Evolutionary conservation across 1,139 yeast species (phyloP), one percentile per base, ranked within the genome.

Genomic region (Candida sp.): DNA sequence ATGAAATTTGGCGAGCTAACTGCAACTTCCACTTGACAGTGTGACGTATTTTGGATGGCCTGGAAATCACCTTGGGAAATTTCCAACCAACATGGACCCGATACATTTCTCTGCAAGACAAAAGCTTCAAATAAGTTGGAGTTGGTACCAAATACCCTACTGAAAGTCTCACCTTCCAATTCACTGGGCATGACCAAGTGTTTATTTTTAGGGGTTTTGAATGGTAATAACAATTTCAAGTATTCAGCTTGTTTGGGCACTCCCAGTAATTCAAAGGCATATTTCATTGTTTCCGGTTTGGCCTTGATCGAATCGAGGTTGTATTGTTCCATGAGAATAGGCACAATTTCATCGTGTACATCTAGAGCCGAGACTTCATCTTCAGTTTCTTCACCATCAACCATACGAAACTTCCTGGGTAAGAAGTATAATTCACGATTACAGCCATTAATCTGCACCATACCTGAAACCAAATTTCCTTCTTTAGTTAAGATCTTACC

Each of bases 71-170:
- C 85, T 39, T 78, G 73, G 36, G 75, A 70, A 40, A 95, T 72
- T 43, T 85, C 85, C 43, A 93, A 70, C 99, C 99, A 93, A 60
- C 99, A 90, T 1, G 99, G 99, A 5, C 99, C 99, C 97, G 90
- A 90, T 36, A 93, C 75, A 51, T 85, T 83, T 53, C 87, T 77
- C 60, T 86, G 88, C 27, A 90, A 60, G 9, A 89, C 96, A 65
- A 93, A 89, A 11, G 89, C 77, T 66, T 93, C 99, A 63, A 93
- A 90, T 35, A 88, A 72, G 45, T 77, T 76, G 3, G 95, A 67
- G 47, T 75, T 79, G 4, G 89, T 74, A 39, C 99, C 99, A 66
- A 91, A 90, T 4, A 89, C 88, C 47, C 79, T 86, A 21, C 76
- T 69, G 58, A 87, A 91, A 0, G 96, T 87, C 43, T 79, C 82